Base-by-base conservation (phyloP, 257 asterid species). In the Apocynum venetum region DNA sequence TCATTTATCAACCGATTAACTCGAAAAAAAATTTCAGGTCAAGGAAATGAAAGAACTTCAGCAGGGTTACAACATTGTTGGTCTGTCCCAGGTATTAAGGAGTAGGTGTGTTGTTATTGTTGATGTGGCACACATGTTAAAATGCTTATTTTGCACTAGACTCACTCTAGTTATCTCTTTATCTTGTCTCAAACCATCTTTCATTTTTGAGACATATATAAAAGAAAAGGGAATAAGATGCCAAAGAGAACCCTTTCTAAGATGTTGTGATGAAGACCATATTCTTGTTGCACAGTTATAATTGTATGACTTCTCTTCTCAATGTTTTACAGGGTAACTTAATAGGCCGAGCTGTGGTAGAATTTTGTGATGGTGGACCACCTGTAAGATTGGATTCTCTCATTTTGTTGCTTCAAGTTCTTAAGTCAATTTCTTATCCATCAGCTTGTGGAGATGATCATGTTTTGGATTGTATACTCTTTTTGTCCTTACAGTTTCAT, bases 331-430 rank as follows among this genome's bases (percentile, higher is more conserved):
- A 95, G 98, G 98, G 98, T 31, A 95, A 93, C 87, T 79, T 95
- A 82, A 95, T 93, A 36, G 98, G 98, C 71, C 87, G 98, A 83
- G 97, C 92, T 60, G 95, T 95, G 78, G 89, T 94, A 83, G 93
- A 94, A 84, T 83, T 85, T 75, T 95, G 98, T 53, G 97, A 90
- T 59, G 98, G 96, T 65, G 98, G 89, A 83, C 98, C 98, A 80
- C 97, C 94, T 10, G 98, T 95, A 91, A 85, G 97, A 80, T 77
- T 71, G 49, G 15, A 4, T 70, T 74, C 12, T 68, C n/a, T 68
- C 43, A 71, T 76, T 75, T 20, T 60, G 20, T 71, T 12, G 19
- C 6, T 81, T 59, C 60, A 41, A 40, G 35, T 49, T 65, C 76
- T 51, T 63, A 1, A 35, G 20, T 75, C 51, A 56, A 67, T 25